A percentile compares a stretch with the other conserved stretches of the same genome.
Conservation (phyloP, 352 stramenopile species). For the Pythium monospermum region DNA sequence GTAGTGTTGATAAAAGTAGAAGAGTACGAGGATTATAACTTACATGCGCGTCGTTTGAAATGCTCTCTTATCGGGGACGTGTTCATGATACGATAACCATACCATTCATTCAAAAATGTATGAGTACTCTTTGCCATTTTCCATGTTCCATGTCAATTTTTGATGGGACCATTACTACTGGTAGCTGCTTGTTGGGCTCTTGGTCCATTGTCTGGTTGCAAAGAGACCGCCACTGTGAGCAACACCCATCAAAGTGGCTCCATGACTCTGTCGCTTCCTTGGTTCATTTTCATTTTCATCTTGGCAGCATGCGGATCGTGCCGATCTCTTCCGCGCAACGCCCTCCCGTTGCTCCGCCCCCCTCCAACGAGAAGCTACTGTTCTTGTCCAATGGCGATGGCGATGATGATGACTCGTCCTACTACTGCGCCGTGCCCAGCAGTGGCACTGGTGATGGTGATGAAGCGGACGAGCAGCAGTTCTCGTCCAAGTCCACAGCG, state of each 20-base stretch:
- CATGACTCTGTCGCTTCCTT: background rate
- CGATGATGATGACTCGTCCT: background rate
- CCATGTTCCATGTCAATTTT: background rate
- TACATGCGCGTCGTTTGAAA: slow-evolving; percentile 34
- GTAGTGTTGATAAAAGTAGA: no score
- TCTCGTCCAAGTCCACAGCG: no score
- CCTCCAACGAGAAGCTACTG: no score
- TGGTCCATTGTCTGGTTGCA: no score
- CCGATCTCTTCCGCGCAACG: background rate
- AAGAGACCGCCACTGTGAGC: no score
- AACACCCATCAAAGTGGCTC: no score
- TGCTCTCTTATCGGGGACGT: background rate
- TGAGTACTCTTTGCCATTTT: slow-evolving; percentile 22
- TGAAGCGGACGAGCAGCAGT: no score
- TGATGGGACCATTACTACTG: background rate
- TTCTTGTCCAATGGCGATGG: no score
- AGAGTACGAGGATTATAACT: slow-evolving; percentile 31
- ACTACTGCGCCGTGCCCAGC: background rate
- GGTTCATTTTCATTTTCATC: background rate
- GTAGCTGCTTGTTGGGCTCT: no score
- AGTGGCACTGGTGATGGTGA: no score
- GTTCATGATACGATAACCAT: slow-evolving; percentile 31
- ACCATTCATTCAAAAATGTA: slow-evolving; percentile 27
- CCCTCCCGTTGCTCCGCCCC: no score
- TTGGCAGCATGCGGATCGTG: background rate